Evolutionary conservation across 768 basidiomycete species (phyloP).

Genomic region (Gymnopilus junonius): DNA sequence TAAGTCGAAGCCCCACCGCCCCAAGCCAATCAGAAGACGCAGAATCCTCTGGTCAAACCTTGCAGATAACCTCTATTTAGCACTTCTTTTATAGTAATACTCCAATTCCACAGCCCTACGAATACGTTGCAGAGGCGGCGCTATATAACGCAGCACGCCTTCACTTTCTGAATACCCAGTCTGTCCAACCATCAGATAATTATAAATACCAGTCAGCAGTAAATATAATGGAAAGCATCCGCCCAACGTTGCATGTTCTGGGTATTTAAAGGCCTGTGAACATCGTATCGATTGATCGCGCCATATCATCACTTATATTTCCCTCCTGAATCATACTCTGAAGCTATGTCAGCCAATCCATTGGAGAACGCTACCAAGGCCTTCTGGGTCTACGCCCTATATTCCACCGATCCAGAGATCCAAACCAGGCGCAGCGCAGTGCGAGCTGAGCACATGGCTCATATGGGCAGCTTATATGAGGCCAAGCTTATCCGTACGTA

Average conservation of each 20-base stretch:
- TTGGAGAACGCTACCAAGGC: background rate
- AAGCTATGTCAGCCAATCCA: background rate
- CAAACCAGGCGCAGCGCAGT: background rate
- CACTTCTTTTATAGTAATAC: too few relatives aligned
- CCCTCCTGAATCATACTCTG: background rate
- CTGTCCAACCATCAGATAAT: too few relatives aligned
- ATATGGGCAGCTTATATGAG: background rate
- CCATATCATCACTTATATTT: background rate
- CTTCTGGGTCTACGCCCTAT: background rate
- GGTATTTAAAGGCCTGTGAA: background rate
- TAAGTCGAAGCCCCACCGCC: too few relatives aligned
- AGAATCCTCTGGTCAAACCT: too few relatives aligned
- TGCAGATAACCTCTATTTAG: too few relatives aligned
- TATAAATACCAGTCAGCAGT: too few relatives aligned
- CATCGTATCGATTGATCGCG: background rate
- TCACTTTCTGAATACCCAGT: too few relatives aligned
- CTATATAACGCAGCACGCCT: too few relatives aligned
- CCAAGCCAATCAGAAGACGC: too few relatives aligned
- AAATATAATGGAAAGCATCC: too few relatives aligned
- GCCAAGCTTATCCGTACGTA: background rate
- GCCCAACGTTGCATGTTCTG: background rate
- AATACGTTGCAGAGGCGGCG: too few relatives aligned
- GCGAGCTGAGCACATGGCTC: background rate
- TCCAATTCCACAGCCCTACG: too few relatives aligned
- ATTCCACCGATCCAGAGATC: background rate